A percentile compares a stretch with the other conserved stretches of the same genome.
Conservation (phyloP, 345 rosid genomes). For the Syzygium aromaticum region DNA sequence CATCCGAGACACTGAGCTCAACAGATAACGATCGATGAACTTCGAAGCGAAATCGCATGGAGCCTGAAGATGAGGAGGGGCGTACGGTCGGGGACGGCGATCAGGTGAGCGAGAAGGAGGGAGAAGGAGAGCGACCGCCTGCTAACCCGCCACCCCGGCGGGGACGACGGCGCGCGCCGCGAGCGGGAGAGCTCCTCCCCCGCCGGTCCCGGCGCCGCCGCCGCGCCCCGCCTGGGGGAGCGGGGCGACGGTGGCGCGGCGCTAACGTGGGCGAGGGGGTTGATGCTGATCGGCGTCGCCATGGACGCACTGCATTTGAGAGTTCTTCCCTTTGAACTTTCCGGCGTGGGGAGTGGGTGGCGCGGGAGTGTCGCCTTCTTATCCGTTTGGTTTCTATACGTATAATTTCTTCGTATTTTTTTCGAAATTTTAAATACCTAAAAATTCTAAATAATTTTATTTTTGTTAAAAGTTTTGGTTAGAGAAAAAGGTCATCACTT, state of each 20-base stretch:
- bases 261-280: neutral
- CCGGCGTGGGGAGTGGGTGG: neutral
- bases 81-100: constrained; percentile 37
- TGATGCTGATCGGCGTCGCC: neutral
- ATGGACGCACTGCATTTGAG: neutral
- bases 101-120: constrained; percentile 32
- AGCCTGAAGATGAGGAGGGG: neutral
- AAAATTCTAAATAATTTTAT: neutral
- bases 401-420: neutral
- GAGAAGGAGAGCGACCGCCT: constrained; percentile 60
- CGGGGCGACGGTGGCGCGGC: neutral
- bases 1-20: neutral
- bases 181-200: constrained; percentile 4
- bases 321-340: neutral
- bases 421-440: neutral
- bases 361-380: neutral
- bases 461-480: neutral
- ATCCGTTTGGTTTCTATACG: neutral
- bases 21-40: neutral
- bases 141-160: constrained; percentile 25
- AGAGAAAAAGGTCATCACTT: too few species aligned
- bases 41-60: neutral
- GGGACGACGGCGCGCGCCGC: constrained; percentile 9
- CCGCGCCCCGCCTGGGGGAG: neutral
- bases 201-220: neutral